Evolutionary conservation across 73 alveolate genomes (phyloP).

Genomic region (Loxodes magnus): DNA sequence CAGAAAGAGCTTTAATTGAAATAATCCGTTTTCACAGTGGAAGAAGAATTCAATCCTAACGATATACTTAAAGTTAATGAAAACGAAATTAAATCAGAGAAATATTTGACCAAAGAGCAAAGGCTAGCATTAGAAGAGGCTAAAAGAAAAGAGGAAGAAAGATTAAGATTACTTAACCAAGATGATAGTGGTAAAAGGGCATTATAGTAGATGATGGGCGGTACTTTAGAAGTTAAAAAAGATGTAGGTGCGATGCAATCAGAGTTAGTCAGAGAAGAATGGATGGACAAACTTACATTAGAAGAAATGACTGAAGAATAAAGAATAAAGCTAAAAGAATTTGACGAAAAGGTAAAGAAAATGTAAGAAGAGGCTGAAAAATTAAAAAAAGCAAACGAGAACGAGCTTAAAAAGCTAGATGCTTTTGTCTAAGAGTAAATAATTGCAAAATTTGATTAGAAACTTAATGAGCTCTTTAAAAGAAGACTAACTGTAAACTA

Average conservation of each 20-base stretch:
- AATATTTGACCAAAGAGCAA: slow-evolving; percentile 77
- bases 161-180: slow-evolving; percentile 72
- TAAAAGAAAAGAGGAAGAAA: slow-evolving; percentile 70
- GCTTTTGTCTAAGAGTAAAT: slow-evolving; percentile 12
- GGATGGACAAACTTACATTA: slow-evolving; percentile 73
- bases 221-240: slow-evolving; percentile 60
- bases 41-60: slow-evolving; percentile 58
- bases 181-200: slow-evolving; percentile 88
- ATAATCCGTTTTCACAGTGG: slow-evolving; percentile 55
- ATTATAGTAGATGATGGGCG: slow-evolving; percentile 74
- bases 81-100: slow-evolving; percentile 63
- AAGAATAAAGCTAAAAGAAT: slow-evolving; percentile 62
- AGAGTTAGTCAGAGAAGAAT: slow-evolving; percentile 74
- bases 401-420: slow-evolving; percentile 48
- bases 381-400: slow-evolving; percentile 62
- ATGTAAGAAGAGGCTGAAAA: slow-evolving; percentile 79
- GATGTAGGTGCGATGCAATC: slow-evolving; percentile 48
- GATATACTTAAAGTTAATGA: slow-evolving; percentile 65
- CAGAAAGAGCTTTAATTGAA: slow-evolving; percentile 53
- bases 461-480: slow-evolving; percentile 4
- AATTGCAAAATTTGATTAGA: background rate
- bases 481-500: slow-evolving; percentile 1
- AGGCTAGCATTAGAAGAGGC: slow-evolving; percentile 64
- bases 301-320: slow-evolving; percentile 90
- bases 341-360: slow-evolving; percentile 77